These are phyloP conservation scores for Tolypocladium capitatum DNA, from an alignment of 2,329 filamentous ascomycete species.

Conservation along the genomic window DNA sequence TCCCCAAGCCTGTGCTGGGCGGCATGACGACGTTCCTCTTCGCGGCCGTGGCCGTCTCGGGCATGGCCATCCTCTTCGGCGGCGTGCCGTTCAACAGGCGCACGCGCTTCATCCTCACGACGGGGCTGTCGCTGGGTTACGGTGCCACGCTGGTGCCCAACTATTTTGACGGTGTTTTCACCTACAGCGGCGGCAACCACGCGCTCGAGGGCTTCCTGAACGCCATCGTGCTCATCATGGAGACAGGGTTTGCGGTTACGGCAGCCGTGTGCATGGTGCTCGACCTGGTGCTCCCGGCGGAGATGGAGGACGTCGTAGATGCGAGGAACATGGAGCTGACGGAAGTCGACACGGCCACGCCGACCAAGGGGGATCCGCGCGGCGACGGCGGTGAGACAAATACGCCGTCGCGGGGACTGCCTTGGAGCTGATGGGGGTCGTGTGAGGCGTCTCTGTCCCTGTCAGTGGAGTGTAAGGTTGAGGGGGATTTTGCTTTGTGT, in stretches of 20 bases:
- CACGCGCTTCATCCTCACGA: conserved; percentile 71
- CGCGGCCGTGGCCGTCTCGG: conserved; percentile 60
- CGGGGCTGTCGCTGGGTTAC: conserved; percentile 59
- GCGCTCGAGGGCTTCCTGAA: conserved; percentile 61
- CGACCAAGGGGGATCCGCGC: background rate
- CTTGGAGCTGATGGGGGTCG: too few species aligned
- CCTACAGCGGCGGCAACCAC: conserved; percentile 54
- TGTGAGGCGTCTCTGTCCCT: too few species aligned
- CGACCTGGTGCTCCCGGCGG: conserved; percentile 60
- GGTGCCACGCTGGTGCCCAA: conserved; percentile 52
- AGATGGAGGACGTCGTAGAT: conserved; percentile 49
- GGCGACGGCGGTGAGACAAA: background rate
- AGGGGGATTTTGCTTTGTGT: too few species aligned
- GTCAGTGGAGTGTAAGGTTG: too few species aligned
- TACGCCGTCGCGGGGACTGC: too few species aligned
- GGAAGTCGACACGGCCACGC: background rate
- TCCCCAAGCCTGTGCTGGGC: conserved; percentile 52
- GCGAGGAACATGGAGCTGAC: conserved; percentile 2
- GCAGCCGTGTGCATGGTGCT: conserved; percentile 60
- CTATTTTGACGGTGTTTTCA: conserved; percentile 62
- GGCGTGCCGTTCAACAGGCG: conserved; percentile 62
- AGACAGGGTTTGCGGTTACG: conserved; percentile 63
- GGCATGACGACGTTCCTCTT: conserved; percentile 76
- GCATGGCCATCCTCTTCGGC: conserved; percentile 60
- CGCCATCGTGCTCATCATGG: conserved; percentile 59